A percentile compares a stretch with the other conserved stretches of the same genome.
Evolutionary conservation across 2,329 filamentous ascomycete genomes (phyloP).

Genomic region (Colletotrichum sp.): DNA sequence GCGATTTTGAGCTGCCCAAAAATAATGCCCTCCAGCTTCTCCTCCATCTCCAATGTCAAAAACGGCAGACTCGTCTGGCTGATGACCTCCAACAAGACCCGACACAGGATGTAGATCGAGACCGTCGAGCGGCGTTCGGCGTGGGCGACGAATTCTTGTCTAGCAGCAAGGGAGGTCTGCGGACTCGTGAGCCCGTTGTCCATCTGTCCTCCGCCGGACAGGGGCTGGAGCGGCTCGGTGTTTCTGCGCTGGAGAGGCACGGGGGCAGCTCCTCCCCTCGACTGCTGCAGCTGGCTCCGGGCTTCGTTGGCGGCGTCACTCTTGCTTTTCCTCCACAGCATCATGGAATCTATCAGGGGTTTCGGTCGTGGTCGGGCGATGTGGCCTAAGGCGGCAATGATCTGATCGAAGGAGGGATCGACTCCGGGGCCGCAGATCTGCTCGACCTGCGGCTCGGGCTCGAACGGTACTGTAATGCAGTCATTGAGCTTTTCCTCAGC

Average conservation of each 20-base stretch:
- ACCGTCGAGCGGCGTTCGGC: slow-evolving; percentile 91
- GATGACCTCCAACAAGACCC: slow-evolving; percentile 93
- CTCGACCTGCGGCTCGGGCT: slow-evolving; percentile 85
- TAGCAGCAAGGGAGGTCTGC: slow-evolving; percentile 48
- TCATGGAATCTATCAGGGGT: slow-evolving; percentile 93
- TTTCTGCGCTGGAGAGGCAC: slow-evolving; percentile 70
- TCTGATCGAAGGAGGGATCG: slow-evolving; percentile 89
- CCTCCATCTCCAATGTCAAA: slow-evolving; percentile 90
- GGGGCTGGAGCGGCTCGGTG: slow-evolving; percentile 70
- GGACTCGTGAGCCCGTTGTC: slow-evolving; percentile 31
- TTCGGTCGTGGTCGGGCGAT: slow-evolving; percentile 95
- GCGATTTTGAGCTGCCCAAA: slow-evolving; percentile 93
- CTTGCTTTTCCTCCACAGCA: slow-evolving; percentile 97
- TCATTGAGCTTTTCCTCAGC: slow-evolving; percentile 96
- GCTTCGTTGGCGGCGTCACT: slow-evolving; percentile 84
- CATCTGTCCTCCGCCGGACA: slow-evolving; percentile 33
- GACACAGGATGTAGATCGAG: slow-evolving; percentile 94
- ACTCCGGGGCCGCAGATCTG: slow-evolving; percentile 88
- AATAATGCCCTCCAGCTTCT: slow-evolving; percentile 92
- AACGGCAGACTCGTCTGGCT: slow-evolving; percentile 83
- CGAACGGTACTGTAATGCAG: slow-evolving; percentile 80
- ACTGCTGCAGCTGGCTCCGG: slow-evolving; percentile 61
- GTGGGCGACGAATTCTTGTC: slow-evolving; percentile 76
- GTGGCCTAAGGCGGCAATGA: slow-evolving; percentile 90
- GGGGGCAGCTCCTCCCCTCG: slow-evolving; percentile 39